Evolutionary conservation across 176 grass and related monocot genomes (phyloP).

Genomic region (Raddia guianensis): DNA sequence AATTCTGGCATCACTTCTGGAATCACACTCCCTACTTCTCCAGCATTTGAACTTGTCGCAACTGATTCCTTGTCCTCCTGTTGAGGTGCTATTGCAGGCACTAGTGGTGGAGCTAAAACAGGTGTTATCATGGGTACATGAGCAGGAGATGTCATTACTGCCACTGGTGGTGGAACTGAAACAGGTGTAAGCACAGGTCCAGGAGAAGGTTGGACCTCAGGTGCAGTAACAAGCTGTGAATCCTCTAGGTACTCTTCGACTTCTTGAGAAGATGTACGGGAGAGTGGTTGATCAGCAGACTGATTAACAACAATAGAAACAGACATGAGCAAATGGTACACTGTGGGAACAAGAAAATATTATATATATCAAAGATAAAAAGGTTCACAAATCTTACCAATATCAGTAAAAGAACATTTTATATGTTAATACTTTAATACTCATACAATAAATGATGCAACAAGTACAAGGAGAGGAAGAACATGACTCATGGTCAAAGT

Average conservation of each 20-base stretch:
- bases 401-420: background rate
- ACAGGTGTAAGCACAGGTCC: constrained; percentile 15
- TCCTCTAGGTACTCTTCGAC: constrained; percentile 43
- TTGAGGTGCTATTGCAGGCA: constrained; percentile 14
- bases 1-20: constrained; percentile 50
- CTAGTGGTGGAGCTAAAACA: constrained; percentile 12
- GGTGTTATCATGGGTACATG: constrained; percentile 12
- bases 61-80: constrained; percentile 25
- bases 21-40: constrained; percentile 32
- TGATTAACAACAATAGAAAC: constrained; percentile 27
- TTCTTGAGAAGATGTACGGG: constrained; percentile 52
- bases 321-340: constrained; percentile 9
- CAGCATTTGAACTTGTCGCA: constrained; percentile 21
- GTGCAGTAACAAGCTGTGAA: constrained; percentile 13
- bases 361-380: background rate
- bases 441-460: background rate
- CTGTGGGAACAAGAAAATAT: background rate
- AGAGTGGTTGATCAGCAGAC: constrained; percentile 41
- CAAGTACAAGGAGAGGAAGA: background rate
- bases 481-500: background rate
- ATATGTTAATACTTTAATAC: background rate
- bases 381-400: background rate
- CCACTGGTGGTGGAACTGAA: constrained; percentile 19
- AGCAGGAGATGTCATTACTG: constrained; percentile 30
- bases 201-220: background rate